These are phyloP conservation scores for Kalmusia sp. DNA, from an alignment of 2,329 filamentous ascomycete species.

Conservation along the genomic window DNA sequence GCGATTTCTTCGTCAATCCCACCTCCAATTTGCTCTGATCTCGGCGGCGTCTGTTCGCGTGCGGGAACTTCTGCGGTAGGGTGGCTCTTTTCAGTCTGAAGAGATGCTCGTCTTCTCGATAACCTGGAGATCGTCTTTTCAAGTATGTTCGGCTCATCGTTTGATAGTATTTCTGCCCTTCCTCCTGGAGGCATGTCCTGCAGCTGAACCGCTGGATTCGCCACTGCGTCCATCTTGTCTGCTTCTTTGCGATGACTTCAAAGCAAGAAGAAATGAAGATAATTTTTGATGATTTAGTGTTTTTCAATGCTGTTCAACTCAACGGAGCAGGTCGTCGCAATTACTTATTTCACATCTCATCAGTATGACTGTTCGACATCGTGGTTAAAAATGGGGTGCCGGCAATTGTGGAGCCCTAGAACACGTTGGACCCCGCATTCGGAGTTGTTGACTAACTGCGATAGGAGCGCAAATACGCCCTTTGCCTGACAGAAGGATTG, in stretches of 20 bases:
- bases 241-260: no score
- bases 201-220: constrained; percentile 33
- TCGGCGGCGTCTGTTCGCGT: constrained; percentile 5
- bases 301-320: neutral
- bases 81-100: constrained; percentile 1
- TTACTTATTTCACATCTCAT: neutral
- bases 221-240: constrained; percentile 34
- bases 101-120: constrained; percentile 14
- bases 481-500: neutral
- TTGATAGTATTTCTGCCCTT: constrained; percentile 7
- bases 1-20: constrained; percentile 16
- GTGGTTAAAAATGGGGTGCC: neutral
- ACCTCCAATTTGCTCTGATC: neutral
- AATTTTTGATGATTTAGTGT: no score
- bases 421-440: constrained; percentile 1
- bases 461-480: constrained; percentile 7
- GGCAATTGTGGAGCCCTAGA: constrained; percentile 3
- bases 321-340: neutral
- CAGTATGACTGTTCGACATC: constrained; percentile 3
- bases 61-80: constrained; percentile 22
- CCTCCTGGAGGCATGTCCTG: constrained; percentile 23
- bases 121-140: constrained; percentile 11
- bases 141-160: constrained; percentile 26
- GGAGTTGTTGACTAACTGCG: constrained; percentile 7
- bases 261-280: no score